Evolutionary conservation across 2,329 filamentous ascomycete genomes (phyloP).

Genomic region (Knufia fluminis): DNA sequence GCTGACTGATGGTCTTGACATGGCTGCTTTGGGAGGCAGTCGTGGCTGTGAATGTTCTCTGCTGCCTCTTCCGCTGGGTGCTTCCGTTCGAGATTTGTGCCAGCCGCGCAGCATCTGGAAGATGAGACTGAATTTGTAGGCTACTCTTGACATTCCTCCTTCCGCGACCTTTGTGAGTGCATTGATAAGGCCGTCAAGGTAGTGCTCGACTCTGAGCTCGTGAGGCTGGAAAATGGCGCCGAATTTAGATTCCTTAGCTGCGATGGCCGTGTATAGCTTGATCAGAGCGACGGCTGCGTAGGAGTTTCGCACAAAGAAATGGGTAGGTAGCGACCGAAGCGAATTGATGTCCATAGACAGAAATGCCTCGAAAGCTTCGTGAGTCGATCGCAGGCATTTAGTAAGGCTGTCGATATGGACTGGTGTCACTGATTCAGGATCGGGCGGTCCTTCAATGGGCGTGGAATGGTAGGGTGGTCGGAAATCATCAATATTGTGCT

Average conservation of each 20-base stretch:
- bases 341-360: conserved; percentile 49
- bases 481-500: conserved; percentile 49
- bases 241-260: conserved; percentile 54
- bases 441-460: conserved; percentile 22
- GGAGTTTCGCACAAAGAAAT: conserved; percentile 61
- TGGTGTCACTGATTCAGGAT: conserved; percentile 36
- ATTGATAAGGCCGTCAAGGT: conserved; percentile 60
- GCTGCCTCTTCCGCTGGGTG: conserved; percentile 8
- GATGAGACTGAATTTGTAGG: conserved; percentile 62
- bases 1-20: not conserved
- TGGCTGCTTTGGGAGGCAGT: conserved; percentile 1
- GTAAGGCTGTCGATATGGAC: conserved; percentile 59
- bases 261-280: conserved; percentile 63
- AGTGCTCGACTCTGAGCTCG: conserved; percentile 55
- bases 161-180: conserved; percentile 58
- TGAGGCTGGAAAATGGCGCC: conserved; percentile 61
- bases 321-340: conserved; percentile 58
- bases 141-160: conserved; percentile 54
- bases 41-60: conserved; percentile 9
- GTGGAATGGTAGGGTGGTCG: conserved; percentile 31
- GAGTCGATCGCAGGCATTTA: conserved; percentile 57
- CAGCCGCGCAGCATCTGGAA: conserved; percentile 61
- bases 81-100: conserved; percentile 43
- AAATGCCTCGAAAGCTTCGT: conserved; percentile 58
- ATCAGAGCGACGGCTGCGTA: conserved; percentile 64